Percentiles rank a stretch among this genome's conserved stretches.
phyloP scores from a whole-genome alignment of 2,329 filamentous ascomycete genomes.

The Helminthosporium solani region DNA sequence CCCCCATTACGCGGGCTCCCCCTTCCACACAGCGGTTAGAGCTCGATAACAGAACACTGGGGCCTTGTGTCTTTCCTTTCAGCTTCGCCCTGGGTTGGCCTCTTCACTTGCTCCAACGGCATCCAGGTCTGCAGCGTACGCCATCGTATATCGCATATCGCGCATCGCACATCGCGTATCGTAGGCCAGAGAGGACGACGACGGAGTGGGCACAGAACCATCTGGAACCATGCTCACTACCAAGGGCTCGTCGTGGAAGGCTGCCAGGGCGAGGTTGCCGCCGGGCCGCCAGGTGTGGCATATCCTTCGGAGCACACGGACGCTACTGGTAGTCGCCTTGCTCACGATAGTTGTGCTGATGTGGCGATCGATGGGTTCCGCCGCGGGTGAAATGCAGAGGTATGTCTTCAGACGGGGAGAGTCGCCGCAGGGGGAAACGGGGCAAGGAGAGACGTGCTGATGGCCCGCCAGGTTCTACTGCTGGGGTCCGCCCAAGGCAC shows the following conservation, averaged over 20 bases:
- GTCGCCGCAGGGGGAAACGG: constrained; percentile 1
- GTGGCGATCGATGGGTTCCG: constrained; percentile 82
- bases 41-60: not conserved
- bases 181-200: constrained; percentile 28
- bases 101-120: constrained; percentile 22
- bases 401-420: constrained; percentile 45
- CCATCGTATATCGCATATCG: constrained; percentile 34
- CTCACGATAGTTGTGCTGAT: constrained; percentile 72
- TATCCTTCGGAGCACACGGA: constrained; percentile 73
- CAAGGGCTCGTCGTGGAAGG: constrained; percentile 91
- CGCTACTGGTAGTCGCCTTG: constrained; percentile 72
- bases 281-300: constrained; percentile 65
- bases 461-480: constrained; percentile 79
- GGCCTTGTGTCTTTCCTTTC: not conserved
- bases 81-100: constrained; percentile 28
- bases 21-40: not conserved
- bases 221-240: constrained; percentile 73
- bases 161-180: constrained; percentile 37
- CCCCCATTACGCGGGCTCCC: not conserved
- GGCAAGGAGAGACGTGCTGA: constrained; percentile 19
- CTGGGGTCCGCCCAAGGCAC: constrained; percentile 92
- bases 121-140: constrained; percentile 34
- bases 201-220: constrained; percentile 20
- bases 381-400: constrained; percentile 88
- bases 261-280: constrained; percentile 75